Evolutionary conservation across 805 yeast species (phyloP).

Genomic region (Lachancea waltii): DNA sequence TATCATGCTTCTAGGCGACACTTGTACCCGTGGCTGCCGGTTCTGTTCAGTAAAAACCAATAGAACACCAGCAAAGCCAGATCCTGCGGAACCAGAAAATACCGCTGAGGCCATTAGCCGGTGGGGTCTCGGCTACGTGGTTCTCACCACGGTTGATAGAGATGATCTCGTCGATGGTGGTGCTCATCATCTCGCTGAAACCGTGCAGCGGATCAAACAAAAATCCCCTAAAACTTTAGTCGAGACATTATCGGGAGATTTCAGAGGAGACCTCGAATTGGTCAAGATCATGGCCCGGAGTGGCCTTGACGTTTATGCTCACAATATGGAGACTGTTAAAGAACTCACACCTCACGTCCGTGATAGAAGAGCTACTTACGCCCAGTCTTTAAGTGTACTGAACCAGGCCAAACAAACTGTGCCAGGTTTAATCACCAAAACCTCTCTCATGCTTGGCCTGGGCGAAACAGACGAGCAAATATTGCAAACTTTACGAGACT

Average conservation of each 20-base stretch:
- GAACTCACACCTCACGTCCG: constrained; percentile 89
- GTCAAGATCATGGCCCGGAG: constrained; percentile 74
- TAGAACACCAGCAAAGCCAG: constrained; percentile 80
- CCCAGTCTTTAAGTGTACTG: constrained; percentile 77
- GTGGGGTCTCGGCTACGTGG: constrained; percentile 98
- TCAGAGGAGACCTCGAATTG: constrained; percentile 81
- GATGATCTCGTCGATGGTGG: constrained; percentile 95
- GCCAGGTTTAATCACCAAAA: constrained; percentile 77
- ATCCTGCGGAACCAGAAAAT: constrained; percentile 94
- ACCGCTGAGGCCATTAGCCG: constrained; percentile 95
- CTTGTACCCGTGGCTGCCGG: constrained; percentile 98
- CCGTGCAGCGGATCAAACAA: constrained; percentile 74
- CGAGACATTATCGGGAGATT: constrained; percentile 92
- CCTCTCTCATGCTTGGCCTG: constrained; percentile 92
- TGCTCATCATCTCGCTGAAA: constrained; percentile 79
- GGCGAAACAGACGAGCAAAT: constrained; percentile 95
- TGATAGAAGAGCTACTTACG: constrained; percentile 93
- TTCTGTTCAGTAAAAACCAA: constrained; percentile 95
- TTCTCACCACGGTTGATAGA: constrained; percentile 93
- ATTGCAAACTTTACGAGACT: constrained; percentile 62
- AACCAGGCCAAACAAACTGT: constrained; percentile 72
- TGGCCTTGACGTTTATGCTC: constrained; percentile 95
- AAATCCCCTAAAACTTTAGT: constrained; percentile 89
- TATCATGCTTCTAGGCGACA: constrained; percentile 96
- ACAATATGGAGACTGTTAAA: constrained; percentile 94